These are phyloP conservation scores for Triangularia verruculosa DNA, from an alignment of 2,329 filamentous ascomycete species.

Conservation along the genomic window DNA sequence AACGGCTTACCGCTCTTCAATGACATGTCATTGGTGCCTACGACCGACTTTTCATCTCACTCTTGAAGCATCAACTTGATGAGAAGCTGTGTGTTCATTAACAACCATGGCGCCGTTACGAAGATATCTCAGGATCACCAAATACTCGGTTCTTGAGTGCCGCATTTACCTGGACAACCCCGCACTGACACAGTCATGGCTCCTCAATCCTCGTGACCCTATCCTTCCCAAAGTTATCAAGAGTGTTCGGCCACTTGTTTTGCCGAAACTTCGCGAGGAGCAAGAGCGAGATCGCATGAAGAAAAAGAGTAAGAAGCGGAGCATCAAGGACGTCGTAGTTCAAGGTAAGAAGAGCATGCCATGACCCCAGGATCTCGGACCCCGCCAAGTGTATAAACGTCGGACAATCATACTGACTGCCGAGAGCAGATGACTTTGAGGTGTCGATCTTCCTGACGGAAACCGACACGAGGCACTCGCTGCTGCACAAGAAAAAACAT, in stretches of 20 bases:
- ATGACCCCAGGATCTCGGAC: conserved; percentile 13
- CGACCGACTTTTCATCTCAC: neutral
- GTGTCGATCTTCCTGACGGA: conserved; percentile 92
- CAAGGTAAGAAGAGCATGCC: conserved; percentile 56
- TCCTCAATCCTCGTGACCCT: conserved; percentile 72
- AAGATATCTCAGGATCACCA: conserved; percentile 86
- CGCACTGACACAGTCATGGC: conserved; percentile 75
- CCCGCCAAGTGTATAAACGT: neutral
- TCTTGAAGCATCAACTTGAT: neutral
- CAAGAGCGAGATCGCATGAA: conserved; percentile 62
- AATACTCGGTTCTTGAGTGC: conserved; percentile 92
- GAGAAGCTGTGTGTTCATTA: neutral
- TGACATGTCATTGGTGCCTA: neutral
- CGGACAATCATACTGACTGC: conserved; percentile 7
- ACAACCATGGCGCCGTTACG: conserved; percentile 76
- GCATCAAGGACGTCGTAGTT: conserved; percentile 82
- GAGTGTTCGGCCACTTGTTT: conserved; percentile 77
- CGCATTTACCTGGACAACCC: conserved; percentile 95
- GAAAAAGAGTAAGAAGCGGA: conserved; percentile 68
- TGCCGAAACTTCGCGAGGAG: conserved; percentile 90
- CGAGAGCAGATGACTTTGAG: conserved; percentile 80
- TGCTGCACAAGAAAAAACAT: conserved; percentile 81
- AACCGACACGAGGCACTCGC: conserved; percentile 76
- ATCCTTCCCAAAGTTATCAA: conserved; percentile 80
- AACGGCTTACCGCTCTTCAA: neutral